A percentile compares a stretch with the other conserved stretches of the same genome.
Conservation (phyloP, 1,284 basidiomycete species). For the Malassezia globosa region DNA sequence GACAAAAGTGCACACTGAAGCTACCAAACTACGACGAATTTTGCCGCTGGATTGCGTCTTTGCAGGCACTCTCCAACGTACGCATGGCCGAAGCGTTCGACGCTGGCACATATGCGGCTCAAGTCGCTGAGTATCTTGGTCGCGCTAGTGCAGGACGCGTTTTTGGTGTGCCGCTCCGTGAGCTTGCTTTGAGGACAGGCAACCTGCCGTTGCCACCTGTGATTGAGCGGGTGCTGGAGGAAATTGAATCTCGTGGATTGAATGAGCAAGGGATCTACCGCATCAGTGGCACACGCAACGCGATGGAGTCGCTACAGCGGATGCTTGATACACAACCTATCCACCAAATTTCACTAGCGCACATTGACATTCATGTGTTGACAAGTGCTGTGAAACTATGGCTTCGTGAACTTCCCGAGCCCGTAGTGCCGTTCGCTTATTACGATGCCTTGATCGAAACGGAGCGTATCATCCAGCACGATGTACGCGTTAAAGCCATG, state of each 20-base stretch:
- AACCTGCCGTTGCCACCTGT: constrained; percentile 27
- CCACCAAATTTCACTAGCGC: constrained; percentile 26
- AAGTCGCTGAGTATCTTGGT: constrained; percentile 10
- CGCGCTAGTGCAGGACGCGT: constrained; percentile 19
- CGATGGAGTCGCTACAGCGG: constrained; percentile 31
- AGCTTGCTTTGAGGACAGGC: constrained; percentile 29
- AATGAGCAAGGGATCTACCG: constrained; percentile 45
- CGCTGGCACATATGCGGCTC: constrained; percentile 16
- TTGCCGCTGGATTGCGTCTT: constrained; percentile 29
- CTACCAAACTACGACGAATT: constrained; percentile 31
- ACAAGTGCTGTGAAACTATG: constrained; percentile 41
- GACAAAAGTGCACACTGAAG: constrained; percentile 36
- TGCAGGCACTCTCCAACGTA: constrained; percentile 19
- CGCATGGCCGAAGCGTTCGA: constrained; percentile 10
- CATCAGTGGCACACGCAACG: constrained; percentile 40
- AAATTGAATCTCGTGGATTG: constrained; percentile 42
- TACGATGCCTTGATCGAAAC: constrained; percentile 41
- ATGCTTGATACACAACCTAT: constrained; percentile 28
- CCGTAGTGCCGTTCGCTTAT: constrained; percentile 39
- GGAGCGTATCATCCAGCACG: constrained; percentile 32
- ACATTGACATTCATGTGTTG: constrained; percentile 41
- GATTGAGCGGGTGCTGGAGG: constrained; percentile 42
- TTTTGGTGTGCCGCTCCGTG: constrained; percentile 27
- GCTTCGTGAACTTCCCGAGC: constrained; percentile 45
- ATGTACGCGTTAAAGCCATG: constrained; percentile 37